Conservation (phyloP, 352 stramenopile species). For the Phytophthora nicotianae region DNA sequence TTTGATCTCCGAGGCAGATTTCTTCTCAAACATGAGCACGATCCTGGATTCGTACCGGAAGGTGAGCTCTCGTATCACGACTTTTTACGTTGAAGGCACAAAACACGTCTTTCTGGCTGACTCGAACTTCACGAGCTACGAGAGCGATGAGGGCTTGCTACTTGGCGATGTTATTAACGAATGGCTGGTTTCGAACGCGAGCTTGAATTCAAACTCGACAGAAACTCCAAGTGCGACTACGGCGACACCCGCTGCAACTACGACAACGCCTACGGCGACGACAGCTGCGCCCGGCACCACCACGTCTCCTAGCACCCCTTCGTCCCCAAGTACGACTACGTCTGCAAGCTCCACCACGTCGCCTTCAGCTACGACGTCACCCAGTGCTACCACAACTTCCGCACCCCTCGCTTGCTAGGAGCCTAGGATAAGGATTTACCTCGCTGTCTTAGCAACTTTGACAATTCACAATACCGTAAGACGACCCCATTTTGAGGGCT, state of each 20-base stretch:
- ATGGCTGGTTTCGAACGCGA: conserved; percentile 38
- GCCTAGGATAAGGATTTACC: no score
- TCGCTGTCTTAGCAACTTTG: not conserved
- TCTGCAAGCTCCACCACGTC: not conserved
- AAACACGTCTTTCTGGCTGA: conserved; percentile 37
- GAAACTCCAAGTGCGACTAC: conserved; percentile 8
- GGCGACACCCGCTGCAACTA: not conserved
- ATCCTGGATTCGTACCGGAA: conserved; percentile 41
- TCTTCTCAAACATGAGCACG: conserved; percentile 44
- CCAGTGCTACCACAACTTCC: conserved; percentile 5
- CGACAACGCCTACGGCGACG: conserved; percentile 2
- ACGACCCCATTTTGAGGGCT: no score
- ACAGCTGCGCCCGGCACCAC: conserved; percentile 4
- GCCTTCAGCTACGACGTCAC: not conserved
- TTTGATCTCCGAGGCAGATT: conserved; percentile 49
- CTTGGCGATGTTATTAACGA: conserved; percentile 38
- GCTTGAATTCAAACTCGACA: conserved; percentile 23
- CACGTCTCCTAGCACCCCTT: conserved; percentile 5
- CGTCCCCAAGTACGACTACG: conserved; percentile 5
- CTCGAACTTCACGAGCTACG: conserved; percentile 32
- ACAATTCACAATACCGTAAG: not conserved
- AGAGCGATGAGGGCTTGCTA: conserved; percentile 31
- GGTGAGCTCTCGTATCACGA: conserved; percentile 36
- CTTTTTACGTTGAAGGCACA: conserved; percentile 37
- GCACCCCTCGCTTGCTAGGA: conserved; percentile 21